Evolutionary conservation across 2,329 filamentous ascomycete species (phyloP), one percentile per base, ranked within the genome.

Genomic region (Botrytis elliptica): DNA sequence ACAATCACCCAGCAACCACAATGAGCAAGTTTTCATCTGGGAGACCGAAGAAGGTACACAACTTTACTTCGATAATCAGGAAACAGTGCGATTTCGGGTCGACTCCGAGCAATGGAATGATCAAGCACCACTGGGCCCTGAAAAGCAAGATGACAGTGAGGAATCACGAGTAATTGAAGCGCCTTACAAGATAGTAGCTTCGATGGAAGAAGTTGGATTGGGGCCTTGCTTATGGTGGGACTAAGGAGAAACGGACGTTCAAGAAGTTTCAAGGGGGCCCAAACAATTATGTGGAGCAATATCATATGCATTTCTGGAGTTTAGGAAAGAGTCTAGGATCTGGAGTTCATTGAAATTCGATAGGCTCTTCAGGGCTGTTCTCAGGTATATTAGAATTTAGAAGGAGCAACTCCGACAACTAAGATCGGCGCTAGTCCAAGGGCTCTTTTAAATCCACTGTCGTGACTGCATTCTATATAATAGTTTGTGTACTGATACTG

Each of bases 31-130:
- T 4, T 98, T 93, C 91, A 88, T 95, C 57, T 98, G 94, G 93
- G 38, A 38, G 38, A 88, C 91, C 44, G 88, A 90, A 16, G 92
- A 88, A 40, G 91, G 89, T 44, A 87, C 90, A 25, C 87, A 90
- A 42, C 89, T 97, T 77, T 97, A 92, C 82, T 97, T 96, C 82
- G 96, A 99, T 82, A 91, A 91, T 79, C 91, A 95, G 80, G 96
- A 98, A 84, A 90, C 92, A 79, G 95, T 97, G 42, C 89, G 95
- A 59, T 92, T 98, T 79, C 88, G 94, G 36, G 91, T 98, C 59
- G 90, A 97, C 78, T 89, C 91, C 69, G 96, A 99, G 83, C 89
- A 93, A 77, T 99, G 96, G 94, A 89, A 94, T 75, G 95, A 98
- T 81, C 92, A 97, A 82, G 91, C 92, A 60, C 91, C 95, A 0